Evolutionary conservation across 306 rosid species (phyloP), one percentile per base, ranked within the genome.

Genomic region (Vachellia collinsii): DNA sequence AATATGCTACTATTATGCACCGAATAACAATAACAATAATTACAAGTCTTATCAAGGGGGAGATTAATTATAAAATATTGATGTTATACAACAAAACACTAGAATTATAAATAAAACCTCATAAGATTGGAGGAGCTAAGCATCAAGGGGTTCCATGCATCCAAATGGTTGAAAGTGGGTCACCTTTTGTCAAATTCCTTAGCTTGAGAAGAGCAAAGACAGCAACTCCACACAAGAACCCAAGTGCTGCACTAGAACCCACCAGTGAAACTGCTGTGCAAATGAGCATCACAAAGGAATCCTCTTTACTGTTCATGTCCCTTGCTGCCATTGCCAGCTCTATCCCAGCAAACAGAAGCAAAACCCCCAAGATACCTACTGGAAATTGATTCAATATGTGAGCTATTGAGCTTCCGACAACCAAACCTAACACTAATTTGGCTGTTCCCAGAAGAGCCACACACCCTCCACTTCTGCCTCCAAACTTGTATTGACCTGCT

Each of bases 381-480:
- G 95, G 92, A 78, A 86, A 92, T 11, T 73, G 76, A 23, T 11
- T 80, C 16, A 92, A 68, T 37, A 92, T 77, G 75, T 79, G 85
- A 25, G 79, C 92, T 38, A 92, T 72, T 56, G 95, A 90, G 25
- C 71, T 86, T 43, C 97, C 95, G 1, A 92, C 59, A 0, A 87
- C 87, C 84, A 90, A 85, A 12, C 94, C 94, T 41, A 90, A 83
- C 0, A 85, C 70, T 79, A 85, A 68, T 48, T 92, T 92, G 1
- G 87, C 85, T 3, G 56, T 85, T 7, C 97, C 95, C 11, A 92
- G 87, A 29, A 92, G 56, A 0, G 89, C 93, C 86, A 92, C 94
- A 70, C 95, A 91, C 6, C 79, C 93, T 0, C 97, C 97, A 66
- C 97, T 92, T 66, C 95, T 84, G 3, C 94, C 95, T 6, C 95